phyloP scores from a whole-genome alignment of 2,329 filamentous ascomycete genomes.

The Pleurostoma richardsiae region DNA sequence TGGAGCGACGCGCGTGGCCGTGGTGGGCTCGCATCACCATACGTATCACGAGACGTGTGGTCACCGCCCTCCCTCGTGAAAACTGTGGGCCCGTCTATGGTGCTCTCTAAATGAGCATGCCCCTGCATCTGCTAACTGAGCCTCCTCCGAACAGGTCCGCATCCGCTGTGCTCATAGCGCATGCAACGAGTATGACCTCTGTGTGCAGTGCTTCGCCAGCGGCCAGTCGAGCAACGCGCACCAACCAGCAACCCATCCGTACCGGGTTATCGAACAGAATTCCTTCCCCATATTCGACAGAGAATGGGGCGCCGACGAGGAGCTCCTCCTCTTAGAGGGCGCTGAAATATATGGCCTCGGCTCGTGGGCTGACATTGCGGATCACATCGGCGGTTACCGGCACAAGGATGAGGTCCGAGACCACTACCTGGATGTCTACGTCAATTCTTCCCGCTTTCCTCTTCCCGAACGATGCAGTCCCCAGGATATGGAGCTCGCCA shows the following conservation, averaged over 20 bases:
- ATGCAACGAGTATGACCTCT: slow-evolving; percentile 94
- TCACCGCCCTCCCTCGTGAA: neutral
- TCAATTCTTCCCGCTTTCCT: slow-evolving; percentile 79
- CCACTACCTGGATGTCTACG: slow-evolving; percentile 85
- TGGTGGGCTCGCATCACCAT: neutral
- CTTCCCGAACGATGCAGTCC: slow-evolving; percentile 83
- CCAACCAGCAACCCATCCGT: slow-evolving; percentile 80
- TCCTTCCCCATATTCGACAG: slow-evolving; percentile 93
- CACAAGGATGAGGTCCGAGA: slow-evolving; percentile 93
- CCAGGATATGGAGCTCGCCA: slow-evolving; percentile 70
- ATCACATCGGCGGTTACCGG: slow-evolving; percentile 94
- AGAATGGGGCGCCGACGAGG: slow-evolving; percentile 97
- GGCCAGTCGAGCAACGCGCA: slow-evolving; percentile 79
- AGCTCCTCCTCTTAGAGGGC: slow-evolving; percentile 87
- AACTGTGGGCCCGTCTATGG: neutral
- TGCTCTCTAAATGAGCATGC: neutral
- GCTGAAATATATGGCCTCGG: slow-evolving; percentile 94
- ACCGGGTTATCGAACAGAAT: slow-evolving; percentile 94
- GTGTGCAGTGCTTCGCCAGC: slow-evolving; percentile 87
- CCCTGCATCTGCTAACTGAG: neutral
- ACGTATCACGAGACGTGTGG: too few species aligned
- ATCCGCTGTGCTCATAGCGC: slow-evolving; percentile 81
- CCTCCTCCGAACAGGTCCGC: slow-evolving; percentile 60
- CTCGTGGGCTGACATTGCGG: slow-evolving; percentile 96
- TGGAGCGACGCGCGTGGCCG: too few species aligned